Conservation (phyloP, 1,284 basidiomycete genomes). For the Sporisorium graminicola region DNA sequence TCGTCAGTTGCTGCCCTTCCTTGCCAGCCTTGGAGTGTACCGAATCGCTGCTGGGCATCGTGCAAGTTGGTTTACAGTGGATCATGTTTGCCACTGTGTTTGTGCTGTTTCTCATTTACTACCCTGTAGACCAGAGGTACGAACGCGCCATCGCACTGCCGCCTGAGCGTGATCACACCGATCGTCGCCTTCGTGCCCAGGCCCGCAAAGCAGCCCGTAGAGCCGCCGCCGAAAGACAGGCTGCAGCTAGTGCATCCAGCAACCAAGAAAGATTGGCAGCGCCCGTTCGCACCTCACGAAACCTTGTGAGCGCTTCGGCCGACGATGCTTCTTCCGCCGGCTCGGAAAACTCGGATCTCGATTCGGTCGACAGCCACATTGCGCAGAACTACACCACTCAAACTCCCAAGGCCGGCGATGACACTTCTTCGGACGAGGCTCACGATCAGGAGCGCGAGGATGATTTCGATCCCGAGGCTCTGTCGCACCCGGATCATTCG, state of each 20-base stretch:
- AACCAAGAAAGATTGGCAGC: constrained; percentile 16
- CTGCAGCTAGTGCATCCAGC: constrained; percentile 8
- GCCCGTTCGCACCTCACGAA: constrained; percentile 17
- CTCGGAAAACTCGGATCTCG: constrained; percentile 63
- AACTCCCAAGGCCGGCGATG: constrained; percentile 10
- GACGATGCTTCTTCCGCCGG: constrained; percentile 54
- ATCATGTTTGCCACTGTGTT: constrained; percentile 84
- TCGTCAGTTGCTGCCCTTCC: constrained; percentile 83
- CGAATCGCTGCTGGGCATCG: constrained; percentile 84
- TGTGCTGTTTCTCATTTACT: constrained; percentile 91
- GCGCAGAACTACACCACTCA: constrained; percentile 58
- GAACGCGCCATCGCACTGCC: constrained; percentile 62
- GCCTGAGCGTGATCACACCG: constrained; percentile 19
- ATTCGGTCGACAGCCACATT: constrained; percentile 66
- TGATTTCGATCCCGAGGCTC: constrained; percentile 25
- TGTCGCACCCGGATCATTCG: constrained; percentile 8
- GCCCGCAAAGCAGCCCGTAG: constrained; percentile 38
- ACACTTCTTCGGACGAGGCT: constrained; percentile 28
- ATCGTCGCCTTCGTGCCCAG: constrained; percentile 25
- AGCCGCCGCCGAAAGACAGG: constrained; percentile 27
- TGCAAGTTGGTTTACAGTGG: constrained; percentile 89
- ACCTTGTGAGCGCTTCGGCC: constrained; percentile 9
- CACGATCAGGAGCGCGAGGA: constrained; percentile 19
- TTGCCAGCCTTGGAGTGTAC: constrained; percentile 74
- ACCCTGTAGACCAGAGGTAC: constrained; percentile 84